A percentile compares a stretch with the other conserved stretches of the same genome.
Conservation (phyloP, 2,329 filamentous ascomycete species). For the Mariannaea elegans region DNA sequence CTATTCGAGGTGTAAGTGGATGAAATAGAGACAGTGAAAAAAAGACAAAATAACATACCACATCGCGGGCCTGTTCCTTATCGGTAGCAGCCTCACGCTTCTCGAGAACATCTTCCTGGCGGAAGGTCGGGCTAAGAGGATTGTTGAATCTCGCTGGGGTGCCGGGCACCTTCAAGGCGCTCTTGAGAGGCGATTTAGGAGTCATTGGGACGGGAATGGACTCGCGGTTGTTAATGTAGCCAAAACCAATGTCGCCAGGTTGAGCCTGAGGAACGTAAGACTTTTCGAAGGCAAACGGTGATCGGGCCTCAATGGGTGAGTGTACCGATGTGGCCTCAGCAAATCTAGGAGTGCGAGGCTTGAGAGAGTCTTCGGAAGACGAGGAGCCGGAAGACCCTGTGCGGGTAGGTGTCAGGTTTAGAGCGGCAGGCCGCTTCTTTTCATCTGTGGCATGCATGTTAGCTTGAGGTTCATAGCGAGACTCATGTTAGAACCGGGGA, state of each 20-base stretch:
- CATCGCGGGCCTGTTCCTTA: conserved; percentile 84
- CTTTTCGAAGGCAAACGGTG: conserved; percentile 68
- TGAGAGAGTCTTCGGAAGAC: conserved; percentile 65
- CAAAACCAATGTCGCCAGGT: conserved; percentile 90
- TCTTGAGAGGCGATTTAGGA: conserved; percentile 85
- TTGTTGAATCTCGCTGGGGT: conserved; percentile 80
- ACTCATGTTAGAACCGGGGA: conserved; percentile 1
- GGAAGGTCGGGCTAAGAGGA: conserved; percentile 89
- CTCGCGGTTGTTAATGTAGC: conserved; percentile 78
- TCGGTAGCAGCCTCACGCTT: conserved; percentile 84
- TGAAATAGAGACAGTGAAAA: neutral
- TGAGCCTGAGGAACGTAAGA: conserved; percentile 69
- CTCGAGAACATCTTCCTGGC: conserved; percentile 86
- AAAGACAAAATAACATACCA: conserved; percentile 69
- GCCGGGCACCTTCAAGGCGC: conserved; percentile 87
- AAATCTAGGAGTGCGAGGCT: conserved; percentile 81
- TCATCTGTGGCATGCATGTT: conserved; percentile 52
- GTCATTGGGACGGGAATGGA: conserved; percentile 70
- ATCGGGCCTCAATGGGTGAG: conserved; percentile 73
- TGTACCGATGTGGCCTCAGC: conserved; percentile 82
- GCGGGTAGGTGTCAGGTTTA: conserved; percentile 61
- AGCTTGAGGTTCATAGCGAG: conserved; percentile 26
- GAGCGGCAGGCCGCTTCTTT: conserved; percentile 64
- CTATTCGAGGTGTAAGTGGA: conserved; percentile 57
- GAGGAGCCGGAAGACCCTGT: conserved; percentile 60